phyloP scores from a whole-genome alignment of 495 filamentous ascomycete species.

The Neurospora hispaniola region DNA sequence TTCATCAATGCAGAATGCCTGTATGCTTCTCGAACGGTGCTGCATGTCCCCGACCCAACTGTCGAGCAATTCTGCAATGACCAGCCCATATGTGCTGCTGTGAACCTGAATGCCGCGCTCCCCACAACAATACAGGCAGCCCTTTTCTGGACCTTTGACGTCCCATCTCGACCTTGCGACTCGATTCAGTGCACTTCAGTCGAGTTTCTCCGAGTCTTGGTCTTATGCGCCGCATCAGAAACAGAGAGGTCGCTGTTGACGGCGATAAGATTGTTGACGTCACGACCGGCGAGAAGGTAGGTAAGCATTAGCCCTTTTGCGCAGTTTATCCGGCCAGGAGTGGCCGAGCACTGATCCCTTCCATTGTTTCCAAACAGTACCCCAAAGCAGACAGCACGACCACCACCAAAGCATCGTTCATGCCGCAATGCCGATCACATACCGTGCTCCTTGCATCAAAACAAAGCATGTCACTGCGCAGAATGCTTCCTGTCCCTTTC shows the following conservation, averaged over 20 bases:
- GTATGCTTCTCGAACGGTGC: neutral
- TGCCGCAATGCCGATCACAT: neutral
- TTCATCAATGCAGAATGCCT: neutral
- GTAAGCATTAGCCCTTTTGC: neutral
- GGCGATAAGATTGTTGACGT: neutral
- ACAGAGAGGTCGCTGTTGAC: neutral
- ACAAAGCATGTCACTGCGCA: neutral
- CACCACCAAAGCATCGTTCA: neutral
- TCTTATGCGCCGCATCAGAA: neutral
- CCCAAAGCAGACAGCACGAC: neutral
- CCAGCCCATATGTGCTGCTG: neutral
- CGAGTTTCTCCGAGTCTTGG: neutral
- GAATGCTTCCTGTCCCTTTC: neutral
- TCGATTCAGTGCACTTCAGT: neutral
- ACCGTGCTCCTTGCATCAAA: neutral
- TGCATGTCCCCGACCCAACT: neutral
- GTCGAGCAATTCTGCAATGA: neutral
- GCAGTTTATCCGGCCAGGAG: neutral
- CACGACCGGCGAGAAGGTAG: neutral
- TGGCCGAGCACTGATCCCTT: neutral
- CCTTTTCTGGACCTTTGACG: neutral
- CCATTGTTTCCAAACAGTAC: neutral
- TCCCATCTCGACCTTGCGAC: neutral
- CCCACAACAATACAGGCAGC: neutral
- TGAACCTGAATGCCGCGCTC: neutral